Conservation (phyloP, 345 rosid species). For the Gossypium rotundifolium region DNA sequence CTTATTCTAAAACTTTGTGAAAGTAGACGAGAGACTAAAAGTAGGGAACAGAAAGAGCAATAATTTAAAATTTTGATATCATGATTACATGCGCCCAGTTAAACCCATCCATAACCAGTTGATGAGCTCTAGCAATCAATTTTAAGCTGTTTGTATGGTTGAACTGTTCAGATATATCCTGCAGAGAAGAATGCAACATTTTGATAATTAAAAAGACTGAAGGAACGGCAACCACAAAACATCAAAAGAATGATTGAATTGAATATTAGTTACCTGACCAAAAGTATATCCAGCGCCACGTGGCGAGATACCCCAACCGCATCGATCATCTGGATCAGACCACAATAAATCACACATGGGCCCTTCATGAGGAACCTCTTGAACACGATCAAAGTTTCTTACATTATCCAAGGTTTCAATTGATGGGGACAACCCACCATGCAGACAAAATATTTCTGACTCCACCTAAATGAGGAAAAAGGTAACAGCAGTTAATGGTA, state of each 20-base stretch:
- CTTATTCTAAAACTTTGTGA: not conserved
- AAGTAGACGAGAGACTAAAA: not conserved
- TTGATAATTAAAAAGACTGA: conserved; percentile 1
- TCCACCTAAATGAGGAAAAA: conserved; percentile 52
- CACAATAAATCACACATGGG: conserved; percentile 99
- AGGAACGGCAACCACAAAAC: not conserved
- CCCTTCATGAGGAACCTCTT: conserved; percentile 99
- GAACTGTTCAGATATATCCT: conserved; percentile 99
- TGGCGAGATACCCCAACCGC: conserved; percentile 99
- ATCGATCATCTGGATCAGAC: conserved; percentile 99
- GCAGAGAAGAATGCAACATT: conserved; percentile 13
- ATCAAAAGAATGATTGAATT: not conserved
- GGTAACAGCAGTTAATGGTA: not conserved
- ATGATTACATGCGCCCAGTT: conserved; percentile 92
- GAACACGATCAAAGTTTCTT: conserved; percentile 91
- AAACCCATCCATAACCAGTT: conserved; percentile 98
- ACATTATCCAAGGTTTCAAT: conserved; percentile 95
- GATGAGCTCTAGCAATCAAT: conserved; percentile 97
- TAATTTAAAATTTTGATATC: conserved; percentile 4
- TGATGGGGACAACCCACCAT: conserved; percentile 96
- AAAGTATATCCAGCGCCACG: conserved; percentile 99
- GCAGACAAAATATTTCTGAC: conserved; percentile 97
- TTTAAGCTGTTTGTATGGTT: conserved; percentile 84
- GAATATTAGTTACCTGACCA: conserved; percentile 61
- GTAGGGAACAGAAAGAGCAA: not conserved